Evolutionary conservation across 2,329 filamentous ascomycete genomes (phyloP), one percentile per base, ranked within the genome.

Genomic region (Furcasterigmium furcatum): DNA sequence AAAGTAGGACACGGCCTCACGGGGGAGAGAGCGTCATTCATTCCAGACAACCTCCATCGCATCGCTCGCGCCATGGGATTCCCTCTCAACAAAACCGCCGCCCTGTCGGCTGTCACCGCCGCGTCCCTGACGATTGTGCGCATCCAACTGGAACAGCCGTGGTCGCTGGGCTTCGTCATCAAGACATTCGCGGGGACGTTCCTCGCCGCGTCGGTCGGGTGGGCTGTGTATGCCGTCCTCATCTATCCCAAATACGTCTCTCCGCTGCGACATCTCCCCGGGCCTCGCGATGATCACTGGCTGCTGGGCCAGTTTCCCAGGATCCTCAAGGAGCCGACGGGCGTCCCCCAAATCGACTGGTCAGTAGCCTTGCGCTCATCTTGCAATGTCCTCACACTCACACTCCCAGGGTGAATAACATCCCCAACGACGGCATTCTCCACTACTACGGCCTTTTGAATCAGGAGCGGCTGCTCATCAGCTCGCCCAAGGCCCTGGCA

Each of bases 351-450:
- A 59, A 62, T 69, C 45, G 66, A 73, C 43, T 80, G 77, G 77
- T 79, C 61, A 27, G 58, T n/a, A n/a, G n/a, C n/a, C n/a, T n/a
- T n/a, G n/a, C n/a, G n/a, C n/a, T n/a, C n/a, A n/a, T n/a, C n/a
- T n/a, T n/a, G n/a, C n/a, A n/a, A n/a, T n/a, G n/a, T n/a, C n/a
- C n/a, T n/a, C n/a, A n/a, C n/a, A n/a, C n/a, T n/a, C n/a, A n/a
- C n/a, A n/a, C n/a, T n/a, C n/a, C n/a, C 48, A 80, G 85, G 86
- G 62, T 77, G 18, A 70, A 77, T 41, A 72, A 70, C 3, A 67
- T 88, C 32, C 81, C 82, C 7, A 82, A 91, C 55, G 67, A 87
- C 22, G 87, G 86, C 3, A 56, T 91, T 16, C 80, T 91, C 46
- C 78, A 82, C 10, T 90, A 87, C 58, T 73, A 79, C 14, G 72